Conservation (phyloP, 805 yeast genomes). For the Lipomyces starkeyi region DNA sequence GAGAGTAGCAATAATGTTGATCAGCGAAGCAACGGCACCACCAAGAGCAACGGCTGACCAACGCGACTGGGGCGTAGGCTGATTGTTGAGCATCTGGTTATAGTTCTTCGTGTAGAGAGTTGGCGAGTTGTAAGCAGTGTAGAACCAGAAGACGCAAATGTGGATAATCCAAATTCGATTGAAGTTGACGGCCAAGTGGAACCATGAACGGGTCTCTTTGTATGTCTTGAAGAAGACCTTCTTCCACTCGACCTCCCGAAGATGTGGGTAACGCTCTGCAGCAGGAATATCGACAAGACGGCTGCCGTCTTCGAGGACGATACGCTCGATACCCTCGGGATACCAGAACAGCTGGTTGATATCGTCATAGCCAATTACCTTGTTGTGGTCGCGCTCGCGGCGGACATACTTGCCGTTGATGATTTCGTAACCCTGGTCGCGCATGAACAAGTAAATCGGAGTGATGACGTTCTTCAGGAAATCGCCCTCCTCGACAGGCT, state of each 20-base stretch:
- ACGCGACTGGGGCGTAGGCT: slow-evolving; percentile 85
- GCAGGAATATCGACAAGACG: slow-evolving; percentile 88
- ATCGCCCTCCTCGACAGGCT: slow-evolving; percentile 63
- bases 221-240: slow-evolving; percentile 94
- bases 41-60: slow-evolving; percentile 95
- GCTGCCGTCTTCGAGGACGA: slow-evolving; percentile 88
- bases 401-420: slow-evolving; percentile 62
- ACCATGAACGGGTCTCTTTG: slow-evolving; percentile 96
- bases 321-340: slow-evolving; percentile 97
- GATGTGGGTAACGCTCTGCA: slow-evolving; percentile 84
- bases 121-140: slow-evolving; percentile 90
- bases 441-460: slow-evolving; percentile 75
- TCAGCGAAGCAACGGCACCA: slow-evolving; percentile 81
- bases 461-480: slow-evolving; percentile 90
- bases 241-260: slow-evolving; percentile 93
- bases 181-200: slow-evolving; percentile 91
- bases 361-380: slow-evolving; percentile 85
- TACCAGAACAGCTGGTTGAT: slow-evolving; percentile 99
- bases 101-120: slow-evolving; percentile 87
- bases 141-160: slow-evolving; percentile 90
- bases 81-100: slow-evolving; percentile 78
- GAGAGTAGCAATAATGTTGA: slow-evolving; percentile 86
- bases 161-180: slow-evolving; percentile 98
- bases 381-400: slow-evolving; percentile 71
- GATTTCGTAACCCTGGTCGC: slow-evolving; percentile 69